Conservation (phyloP, 2,329 filamentous ascomycete genomes). For the Kalmusia sp. region DNA sequence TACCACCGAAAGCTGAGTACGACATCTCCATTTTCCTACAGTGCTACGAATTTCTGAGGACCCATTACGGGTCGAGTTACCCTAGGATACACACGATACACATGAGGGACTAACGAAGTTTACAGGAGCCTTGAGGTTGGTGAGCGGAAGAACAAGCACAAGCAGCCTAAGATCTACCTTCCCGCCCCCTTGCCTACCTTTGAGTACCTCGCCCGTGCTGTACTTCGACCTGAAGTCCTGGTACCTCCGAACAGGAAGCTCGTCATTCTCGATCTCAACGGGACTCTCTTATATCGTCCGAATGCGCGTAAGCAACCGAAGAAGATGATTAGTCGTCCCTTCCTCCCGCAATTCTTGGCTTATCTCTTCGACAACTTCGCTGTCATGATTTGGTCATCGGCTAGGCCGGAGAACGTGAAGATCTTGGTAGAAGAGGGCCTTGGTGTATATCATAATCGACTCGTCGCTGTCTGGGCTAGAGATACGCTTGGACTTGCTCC, state of each 20-base stretch:
- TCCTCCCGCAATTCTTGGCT: conserved; percentile 71
- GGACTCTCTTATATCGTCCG: conserved; percentile 81
- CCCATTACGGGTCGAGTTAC: too few relatives aligned
- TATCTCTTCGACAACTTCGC: conserved; percentile 78
- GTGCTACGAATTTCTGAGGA: too few relatives aligned
- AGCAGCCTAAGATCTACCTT: conserved; percentile 39
- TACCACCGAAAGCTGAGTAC: neutral
- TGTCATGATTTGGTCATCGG: conserved; percentile 92
- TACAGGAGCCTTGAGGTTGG: conserved; percentile 14
- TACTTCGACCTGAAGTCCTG: conserved; percentile 40
- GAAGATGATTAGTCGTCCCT: conserved; percentile 70
- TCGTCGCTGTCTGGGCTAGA: conserved; percentile 79
- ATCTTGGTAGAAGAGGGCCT: conserved; percentile 73
- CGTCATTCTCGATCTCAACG: conserved; percentile 90
- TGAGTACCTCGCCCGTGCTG: conserved; percentile 67
- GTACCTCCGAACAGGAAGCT: conserved; percentile 69
- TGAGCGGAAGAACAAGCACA: conserved; percentile 15
- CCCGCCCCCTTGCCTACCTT: conserved; percentile 65
- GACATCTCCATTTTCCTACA: neutral
- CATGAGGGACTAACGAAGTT: conserved; percentile 30
- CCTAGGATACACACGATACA: conserved; percentile 1
- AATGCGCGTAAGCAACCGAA: conserved; percentile 46
- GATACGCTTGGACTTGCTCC: conserved; percentile 73
- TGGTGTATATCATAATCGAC: conserved; percentile 57
- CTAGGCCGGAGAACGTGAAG: conserved; percentile 73